Evolutionary conservation across 441 rosid species (phyloP), one percentile per base, ranked within the genome.

Genomic region (Populus hybrid): DNA sequence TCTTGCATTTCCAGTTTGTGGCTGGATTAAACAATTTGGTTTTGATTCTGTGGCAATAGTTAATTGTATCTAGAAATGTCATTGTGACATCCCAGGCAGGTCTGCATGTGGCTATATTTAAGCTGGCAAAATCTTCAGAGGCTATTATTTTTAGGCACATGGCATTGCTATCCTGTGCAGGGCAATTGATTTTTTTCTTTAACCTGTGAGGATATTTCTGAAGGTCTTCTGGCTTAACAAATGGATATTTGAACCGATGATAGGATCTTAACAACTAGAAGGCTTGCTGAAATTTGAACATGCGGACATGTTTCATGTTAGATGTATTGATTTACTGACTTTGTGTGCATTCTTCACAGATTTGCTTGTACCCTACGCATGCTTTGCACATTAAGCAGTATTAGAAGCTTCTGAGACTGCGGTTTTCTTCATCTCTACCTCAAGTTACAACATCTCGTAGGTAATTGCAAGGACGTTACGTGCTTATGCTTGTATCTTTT

Each of bases 341-440:
- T 74, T 66, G 23, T 61, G n/a, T 78, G 78, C 67, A 61, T 40
- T 26, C 72, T 57, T 38, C 21, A 66, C 73, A 69, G 81, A 70
- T 76, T 23, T 81, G 70, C 73, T 73, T 6, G n/a, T 71, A 59
- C 24, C 69, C 54, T 70, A 26, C 34, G 61, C 67, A 73, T 69
- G 21, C 36, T 67, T 61, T 74, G 72, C 64, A 46, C 70, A 21
- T 24, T 50, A 38, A 24, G 73, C 57, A 72, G 74, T 68, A 32
- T 70, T 9, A 32, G 65, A 69, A 81, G 24, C 28, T 72, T 54
- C 40, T 28, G 65, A 54, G 50, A 30, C 14, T 26, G 30, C 28
- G 30, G 36, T n/a, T 54, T 34, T 59, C 34, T 9, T 76, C 11
- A 23, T 85, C 32, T 12, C 76, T 46, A 67, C 76, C 24, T 78